These are phyloP conservation scores for Sporobolomyces pararoseus DNA, from an alignment of 768 basidiomycete species.

Conservation along the genomic window DNA sequence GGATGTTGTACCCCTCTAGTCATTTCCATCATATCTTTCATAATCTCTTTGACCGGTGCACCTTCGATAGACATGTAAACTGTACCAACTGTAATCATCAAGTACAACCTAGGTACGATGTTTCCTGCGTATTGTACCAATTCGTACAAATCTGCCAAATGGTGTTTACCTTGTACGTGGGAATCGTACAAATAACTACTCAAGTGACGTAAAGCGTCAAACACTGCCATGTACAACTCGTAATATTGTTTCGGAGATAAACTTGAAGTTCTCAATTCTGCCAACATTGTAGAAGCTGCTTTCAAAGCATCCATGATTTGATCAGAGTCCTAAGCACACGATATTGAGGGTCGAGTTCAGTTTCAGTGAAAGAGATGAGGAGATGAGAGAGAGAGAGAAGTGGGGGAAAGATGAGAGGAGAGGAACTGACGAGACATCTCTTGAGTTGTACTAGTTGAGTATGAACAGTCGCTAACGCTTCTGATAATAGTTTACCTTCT, in stretches of 20 bases:
- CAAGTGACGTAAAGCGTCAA: constrained; percentile 90
- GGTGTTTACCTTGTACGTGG: constrained; percentile 83
- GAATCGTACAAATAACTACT: constrained; percentile 96
- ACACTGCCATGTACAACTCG: constrained; percentile 98
- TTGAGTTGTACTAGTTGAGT: constrained; percentile 38
- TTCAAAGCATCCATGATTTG: constrained; percentile 99
- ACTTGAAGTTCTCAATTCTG: constrained; percentile 87
- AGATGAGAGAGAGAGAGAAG: neutral
- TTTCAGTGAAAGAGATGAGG: neutral
- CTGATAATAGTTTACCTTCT: constrained; percentile 35
- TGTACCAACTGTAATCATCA: constrained; percentile 99
- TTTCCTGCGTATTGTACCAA: constrained; percentile 99
- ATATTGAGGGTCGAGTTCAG: neutral
- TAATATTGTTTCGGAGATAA: constrained; percentile 97
- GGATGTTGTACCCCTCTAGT: constrained; percentile 93
- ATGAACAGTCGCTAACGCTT: constrained; percentile 38
- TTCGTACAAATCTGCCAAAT: constrained; percentile 96
- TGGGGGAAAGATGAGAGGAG: neutral
- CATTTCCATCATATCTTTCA: constrained; percentile 99
- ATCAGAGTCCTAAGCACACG: constrained; percentile 68
- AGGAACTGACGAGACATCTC: constrained; percentile 40
- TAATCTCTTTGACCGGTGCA: constrained; percentile 96
- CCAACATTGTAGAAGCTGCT: constrained; percentile 93
- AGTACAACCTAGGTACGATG: constrained; percentile 79
- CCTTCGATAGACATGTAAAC: constrained; percentile 99